phyloP scores from a whole-genome alignment of 2,329 filamentous ascomycete genomes.

The Aspergillus sergii region DNA sequence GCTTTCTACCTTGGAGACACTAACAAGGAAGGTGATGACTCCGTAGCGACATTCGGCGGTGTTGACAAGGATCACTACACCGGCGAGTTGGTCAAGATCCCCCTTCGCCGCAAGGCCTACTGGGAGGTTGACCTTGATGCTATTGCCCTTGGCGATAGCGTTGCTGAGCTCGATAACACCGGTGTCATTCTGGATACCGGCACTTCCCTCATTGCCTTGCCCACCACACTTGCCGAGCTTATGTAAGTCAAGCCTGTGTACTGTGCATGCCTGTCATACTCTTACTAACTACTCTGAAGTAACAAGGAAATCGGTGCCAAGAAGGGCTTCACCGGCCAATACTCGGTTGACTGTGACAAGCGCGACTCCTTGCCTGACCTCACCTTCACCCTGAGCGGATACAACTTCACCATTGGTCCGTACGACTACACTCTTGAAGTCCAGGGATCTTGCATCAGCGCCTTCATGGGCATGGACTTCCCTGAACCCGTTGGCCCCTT shows the following conservation, averaged over 20 bases:
- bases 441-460: slow-evolving; percentile 92
- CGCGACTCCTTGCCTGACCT: slow-evolving; percentile 84
- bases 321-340: slow-evolving; percentile 97
- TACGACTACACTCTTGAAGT: slow-evolving; percentile 97
- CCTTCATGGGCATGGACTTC: slow-evolving; percentile 96
- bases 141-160: slow-evolving; percentile 83
- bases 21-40: slow-evolving; percentile 71
- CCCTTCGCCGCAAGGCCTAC: slow-evolving; percentile 97
- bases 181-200: slow-evolving; percentile 98
- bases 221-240: slow-evolving; percentile 87
- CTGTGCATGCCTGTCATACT: background rate
- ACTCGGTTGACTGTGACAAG: slow-evolving; percentile 86
- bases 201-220: slow-evolving; percentile 95
- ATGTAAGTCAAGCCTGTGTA: slow-evolving; percentile 56
- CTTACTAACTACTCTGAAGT: slow-evolving; percentile 34
- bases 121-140: slow-evolving; percentile 98
- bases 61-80: slow-evolving; percentile 78
- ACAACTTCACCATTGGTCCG: slow-evolving; percentile 88
- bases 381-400: slow-evolving; percentile 83
- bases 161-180: slow-evolving; percentile 87
- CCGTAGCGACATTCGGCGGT: slow-evolving; percentile 88
- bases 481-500: slow-evolving; percentile 84
- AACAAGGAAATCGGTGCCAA: slow-evolving; percentile 98
- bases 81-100: slow-evolving; percentile 89
- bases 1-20: slow-evolving; percentile 90